Evolutionary conservation across 169 alveolate genomes (phyloP).

Genomic region (Eimeria necatrix): DNA sequence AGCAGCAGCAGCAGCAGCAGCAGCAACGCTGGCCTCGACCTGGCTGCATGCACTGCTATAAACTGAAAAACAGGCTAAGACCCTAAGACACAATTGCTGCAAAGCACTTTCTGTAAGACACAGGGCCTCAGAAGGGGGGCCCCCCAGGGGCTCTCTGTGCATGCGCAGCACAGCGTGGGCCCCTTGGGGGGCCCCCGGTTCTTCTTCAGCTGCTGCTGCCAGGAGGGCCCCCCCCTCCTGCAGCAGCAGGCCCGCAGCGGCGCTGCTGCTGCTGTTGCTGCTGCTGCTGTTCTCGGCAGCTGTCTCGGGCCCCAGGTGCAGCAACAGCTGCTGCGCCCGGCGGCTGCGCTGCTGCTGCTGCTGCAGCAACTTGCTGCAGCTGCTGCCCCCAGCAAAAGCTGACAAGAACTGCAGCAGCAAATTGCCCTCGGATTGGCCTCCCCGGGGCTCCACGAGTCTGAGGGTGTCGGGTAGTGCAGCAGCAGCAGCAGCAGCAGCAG

Average conservation of each 20-base stretch:
- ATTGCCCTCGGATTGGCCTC: not conserved
- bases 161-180: too few relatives aligned
- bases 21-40: too few relatives aligned
- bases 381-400: not conserved
- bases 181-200: not conserved
- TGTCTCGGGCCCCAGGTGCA: not conserved
- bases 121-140: too few relatives aligned
- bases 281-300: not conserved
- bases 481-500: slow-evolving; percentile 33
- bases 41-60: too few relatives aligned
- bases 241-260: not conserved
- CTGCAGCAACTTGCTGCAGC: not conserved
- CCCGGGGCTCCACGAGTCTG: not conserved
- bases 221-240: not conserved
- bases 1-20: too few relatives aligned
- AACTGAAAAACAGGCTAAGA: too few relatives aligned
- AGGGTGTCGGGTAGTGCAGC: slow-evolving; percentile 2
- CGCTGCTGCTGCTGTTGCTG: not conserved
- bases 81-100: too few relatives aligned
- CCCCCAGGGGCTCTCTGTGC: too few relatives aligned
- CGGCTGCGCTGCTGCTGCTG: slow-evolving; percentile 55
- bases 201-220: not conserved
- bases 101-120: too few relatives aligned
- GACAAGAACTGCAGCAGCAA: not conserved
- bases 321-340: not conserved